phyloP scores from a whole-genome alignment of 768 basidiomycete species.

The Mycena vitilis region DNA sequence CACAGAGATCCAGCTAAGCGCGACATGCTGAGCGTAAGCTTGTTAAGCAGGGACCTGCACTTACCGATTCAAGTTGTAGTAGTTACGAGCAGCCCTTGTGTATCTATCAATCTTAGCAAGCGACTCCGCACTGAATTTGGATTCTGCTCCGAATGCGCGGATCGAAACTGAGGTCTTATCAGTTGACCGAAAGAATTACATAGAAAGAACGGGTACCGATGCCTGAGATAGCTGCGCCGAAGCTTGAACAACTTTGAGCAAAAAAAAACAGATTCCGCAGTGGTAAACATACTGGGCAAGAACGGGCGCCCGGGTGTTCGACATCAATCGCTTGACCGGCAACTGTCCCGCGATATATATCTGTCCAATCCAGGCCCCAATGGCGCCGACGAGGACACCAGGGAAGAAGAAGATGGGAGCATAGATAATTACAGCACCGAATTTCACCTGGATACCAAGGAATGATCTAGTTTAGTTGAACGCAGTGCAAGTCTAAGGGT shows the following conservation, averaged over 20 bases:
- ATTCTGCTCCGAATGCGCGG: conserved; percentile 61
- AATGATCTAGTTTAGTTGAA: neutral
- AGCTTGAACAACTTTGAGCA: conserved; percentile 21
- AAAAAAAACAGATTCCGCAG: conserved; percentile 38
- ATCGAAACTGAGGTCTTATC: conserved; percentile 45
- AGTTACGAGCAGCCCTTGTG: conserved; percentile 36
- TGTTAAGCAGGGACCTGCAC: conserved; percentile 21
- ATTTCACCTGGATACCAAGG: conserved; percentile 39
- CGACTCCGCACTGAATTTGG: conserved; percentile 49
- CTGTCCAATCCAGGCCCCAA: conserved; percentile 38
- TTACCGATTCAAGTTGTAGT: conserved; percentile 28
- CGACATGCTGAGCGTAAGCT: conserved; percentile 46
- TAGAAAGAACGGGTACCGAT: conserved; percentile 32
- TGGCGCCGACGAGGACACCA: conserved; percentile 40
- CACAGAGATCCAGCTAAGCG: conserved; percentile 48
- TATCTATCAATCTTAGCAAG: conserved; percentile 55
- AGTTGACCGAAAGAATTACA: too few relatives aligned
- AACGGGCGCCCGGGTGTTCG: conserved; percentile 41
- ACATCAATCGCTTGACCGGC: conserved; percentile 42
- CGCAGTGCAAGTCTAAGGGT: conserved; percentile 44
- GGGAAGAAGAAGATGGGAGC: conserved; percentile 46
- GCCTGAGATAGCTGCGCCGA: conserved; percentile 61
- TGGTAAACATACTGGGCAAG: conserved; percentile 46
- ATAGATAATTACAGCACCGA: conserved; percentile 44
- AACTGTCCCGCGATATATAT: conserved; percentile 44